Evolutionary conservation across 179 eudicot genomes (phyloP).

Genomic region (Gypsophila paniculata): DNA sequence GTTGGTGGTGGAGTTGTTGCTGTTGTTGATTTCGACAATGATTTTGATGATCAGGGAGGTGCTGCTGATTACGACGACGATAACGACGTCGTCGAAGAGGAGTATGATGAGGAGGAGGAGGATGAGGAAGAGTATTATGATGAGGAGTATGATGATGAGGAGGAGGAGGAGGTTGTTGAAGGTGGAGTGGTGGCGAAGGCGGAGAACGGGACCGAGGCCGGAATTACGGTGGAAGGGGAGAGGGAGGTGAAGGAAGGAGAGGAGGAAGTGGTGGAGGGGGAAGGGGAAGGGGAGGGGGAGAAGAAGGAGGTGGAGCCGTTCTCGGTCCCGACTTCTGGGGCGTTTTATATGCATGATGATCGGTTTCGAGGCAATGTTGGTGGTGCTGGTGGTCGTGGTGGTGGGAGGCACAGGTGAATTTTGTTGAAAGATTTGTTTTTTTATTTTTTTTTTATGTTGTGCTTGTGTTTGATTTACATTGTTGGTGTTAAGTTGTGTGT

Average conservation of each 20-base stretch:
- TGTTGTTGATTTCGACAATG: constrained; percentile 44
- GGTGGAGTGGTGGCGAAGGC: constrained; percentile 18
- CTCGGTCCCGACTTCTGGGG: constrained; percentile 91
- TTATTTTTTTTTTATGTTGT: too few species aligned
- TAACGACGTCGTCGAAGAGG: constrained; percentile 38
- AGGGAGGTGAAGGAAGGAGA: constrained; percentile 18
- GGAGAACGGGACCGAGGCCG: constrained; percentile 13
- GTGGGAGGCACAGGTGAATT: constrained; percentile 59
- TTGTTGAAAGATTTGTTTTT: neutral
- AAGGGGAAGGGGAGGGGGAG: constrained; percentile 32
- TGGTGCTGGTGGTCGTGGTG: constrained; percentile 39
- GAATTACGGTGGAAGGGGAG: constrained; percentile 11
- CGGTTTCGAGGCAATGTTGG: constrained; percentile 58
- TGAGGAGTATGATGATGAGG: constrained; percentile 20
- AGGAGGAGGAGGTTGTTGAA: constrained; percentile 26
- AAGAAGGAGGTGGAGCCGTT: constrained; percentile 81
- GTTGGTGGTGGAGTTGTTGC: too few species aligned
- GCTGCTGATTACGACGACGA: constrained; percentile 65
- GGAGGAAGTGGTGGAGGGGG: constrained; percentile 26
- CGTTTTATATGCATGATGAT: constrained; percentile 95
- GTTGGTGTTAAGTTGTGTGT: neutral
- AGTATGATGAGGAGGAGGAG: constrained; percentile 26
- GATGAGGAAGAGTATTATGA: neutral
- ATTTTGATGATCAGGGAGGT: constrained; percentile 77
- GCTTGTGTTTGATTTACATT: neutral